These are phyloP conservation scores for Astrocystis sublimbata DNA, from an alignment of 495 filamentous ascomycete genomes.

Conservation along the genomic window DNA sequence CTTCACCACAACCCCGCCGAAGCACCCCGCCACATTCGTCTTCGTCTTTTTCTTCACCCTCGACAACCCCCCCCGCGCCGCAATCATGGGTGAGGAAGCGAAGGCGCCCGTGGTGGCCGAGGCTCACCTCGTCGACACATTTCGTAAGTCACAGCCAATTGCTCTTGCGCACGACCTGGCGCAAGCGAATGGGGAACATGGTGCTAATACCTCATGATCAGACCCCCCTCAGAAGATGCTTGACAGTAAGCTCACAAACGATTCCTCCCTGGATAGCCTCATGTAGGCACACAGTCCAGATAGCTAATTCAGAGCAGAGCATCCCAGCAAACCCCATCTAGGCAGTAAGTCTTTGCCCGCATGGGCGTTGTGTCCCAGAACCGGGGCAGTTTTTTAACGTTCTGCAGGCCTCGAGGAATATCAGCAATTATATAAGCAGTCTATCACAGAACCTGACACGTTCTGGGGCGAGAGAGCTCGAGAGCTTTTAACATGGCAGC, in stretches of 20 bases:
- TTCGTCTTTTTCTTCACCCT: conserved; percentile 28
- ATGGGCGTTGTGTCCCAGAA: not conserved
- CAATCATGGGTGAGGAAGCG: conserved; percentile 67
- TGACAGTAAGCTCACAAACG: conserved; percentile 53
- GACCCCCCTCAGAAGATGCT: conserved; percentile 62
- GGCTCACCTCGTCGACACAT: conserved; percentile 84
- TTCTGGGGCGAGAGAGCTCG: conserved; percentile 89
- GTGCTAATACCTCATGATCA: conserved; percentile 30
- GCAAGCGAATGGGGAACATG: not conserved
- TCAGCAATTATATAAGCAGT: conserved; percentile 91
- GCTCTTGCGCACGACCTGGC: not conserved
- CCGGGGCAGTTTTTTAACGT: conserved; percentile 14
- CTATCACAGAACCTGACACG: conserved; percentile 83
- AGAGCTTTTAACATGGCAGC: conserved; percentile 86
- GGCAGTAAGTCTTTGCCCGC: conserved; percentile 41
- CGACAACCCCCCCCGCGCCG: conserved; percentile 23
- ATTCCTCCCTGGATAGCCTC: conserved; percentile 5
- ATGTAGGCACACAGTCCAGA: not conserved
- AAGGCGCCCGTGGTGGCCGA: conserved; percentile 74
- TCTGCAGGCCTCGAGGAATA: conserved; percentile 73
- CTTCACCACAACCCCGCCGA: conserved; percentile 26
- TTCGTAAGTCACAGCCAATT: conserved; percentile 49
- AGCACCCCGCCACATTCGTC: conserved; percentile 26
- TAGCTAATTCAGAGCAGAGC: conserved; percentile 40
- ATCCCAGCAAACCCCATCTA: conserved; percentile 60